These are phyloP conservation scores for Tagetes erecta DNA, from an alignment of 129 eudicot genomes.

Conservation along the genomic window DNA sequence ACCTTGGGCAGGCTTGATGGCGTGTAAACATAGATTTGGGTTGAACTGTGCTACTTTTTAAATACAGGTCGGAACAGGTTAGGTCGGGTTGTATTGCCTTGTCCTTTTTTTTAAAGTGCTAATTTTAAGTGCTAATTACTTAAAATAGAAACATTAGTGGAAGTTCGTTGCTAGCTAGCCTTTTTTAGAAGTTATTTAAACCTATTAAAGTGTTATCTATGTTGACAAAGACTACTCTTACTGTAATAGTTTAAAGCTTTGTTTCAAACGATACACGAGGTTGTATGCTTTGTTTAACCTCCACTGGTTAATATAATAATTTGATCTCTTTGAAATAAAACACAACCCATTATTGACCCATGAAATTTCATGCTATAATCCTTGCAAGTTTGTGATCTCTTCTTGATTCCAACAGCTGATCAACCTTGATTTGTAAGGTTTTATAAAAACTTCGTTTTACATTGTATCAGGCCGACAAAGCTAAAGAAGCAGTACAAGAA, in stretches of 20 bases:
- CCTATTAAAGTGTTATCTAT: neutral
- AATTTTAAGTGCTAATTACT: neutral
- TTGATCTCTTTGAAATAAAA: neutral
- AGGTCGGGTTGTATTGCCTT: slow-evolving; percentile 1
- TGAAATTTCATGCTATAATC: neutral
- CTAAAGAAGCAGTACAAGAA: slow-evolving; percentile 68
- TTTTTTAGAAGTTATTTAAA: neutral
- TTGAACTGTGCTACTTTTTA: neutral
- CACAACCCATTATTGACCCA: slow-evolving; percentile 1
- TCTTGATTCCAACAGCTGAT: slow-evolving; percentile 16
- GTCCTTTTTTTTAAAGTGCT: neutral
- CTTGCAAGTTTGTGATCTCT: slow-evolving; percentile 2
- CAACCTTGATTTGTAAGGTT: slow-evolving; percentile 7
- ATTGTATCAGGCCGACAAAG: slow-evolving; percentile 72
- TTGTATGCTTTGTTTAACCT: neutral
- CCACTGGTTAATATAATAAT: neutral
- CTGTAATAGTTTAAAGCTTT: slow-evolving; percentile 1
- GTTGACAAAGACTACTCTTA: slow-evolving; percentile 1
- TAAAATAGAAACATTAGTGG: neutral
- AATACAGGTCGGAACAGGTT: neutral
- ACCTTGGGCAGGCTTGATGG: neutral
- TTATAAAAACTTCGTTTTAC: slow-evolving; percentile 14
- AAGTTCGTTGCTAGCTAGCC: neutral
- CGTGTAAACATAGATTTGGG: neutral
- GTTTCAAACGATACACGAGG: neutral